Base-by-base conservation (phyloP, 106 monocot species). In the Dioscorea zingiberensis region DNA sequence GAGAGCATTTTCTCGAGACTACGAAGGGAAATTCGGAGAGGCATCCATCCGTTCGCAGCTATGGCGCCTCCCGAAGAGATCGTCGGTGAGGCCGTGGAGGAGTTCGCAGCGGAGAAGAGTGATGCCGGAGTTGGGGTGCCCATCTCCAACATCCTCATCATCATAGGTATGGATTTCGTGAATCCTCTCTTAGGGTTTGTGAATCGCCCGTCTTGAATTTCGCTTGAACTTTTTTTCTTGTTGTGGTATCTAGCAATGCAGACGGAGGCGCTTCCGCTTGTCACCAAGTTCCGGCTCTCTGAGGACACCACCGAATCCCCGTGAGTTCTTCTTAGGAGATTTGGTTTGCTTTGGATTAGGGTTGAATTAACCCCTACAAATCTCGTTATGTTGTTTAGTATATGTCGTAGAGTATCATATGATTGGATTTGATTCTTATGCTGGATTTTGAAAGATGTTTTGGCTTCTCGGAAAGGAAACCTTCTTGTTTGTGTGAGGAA, bases 241-340 rank as follows among this genome's bases (percentile, higher is more conserved):
- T 23, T 64, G 38, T 18, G 44, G 21, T 44, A 47, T 18, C 38
- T 62, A 95, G 95, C 95, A 46, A 95, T 95, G 95, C 85, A 95
- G 78, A 83, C 95, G 74, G 95, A 95, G 70, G 95, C 95, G 23
- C 69, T 83, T 13, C 91, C 95, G 0, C 73, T 95, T 32, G 87
- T 95, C 2, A 74, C 25, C 80, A 83, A 78, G 60, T 91, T 95
- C 79, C 64, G 81, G 65, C 91, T 95, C 25, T 38, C 57, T 1
- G 83, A 95, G 54, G 91, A 85, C 54, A 21, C 73, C 54, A 65
- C 71, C 58, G 68, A 88, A 47, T 77, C 80, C 61, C 58, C 74
- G 95, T 95, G 59, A 85, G 85, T 72, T 45, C 26, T 48, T 66
- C 7, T 46, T 46, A 54, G 30, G 4, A 30, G 30, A 30, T 30